These are phyloP conservation scores for Tulasnella sp. DNA, from an alignment of 768 basidiomycete species.

Conservation along the genomic window DNA sequence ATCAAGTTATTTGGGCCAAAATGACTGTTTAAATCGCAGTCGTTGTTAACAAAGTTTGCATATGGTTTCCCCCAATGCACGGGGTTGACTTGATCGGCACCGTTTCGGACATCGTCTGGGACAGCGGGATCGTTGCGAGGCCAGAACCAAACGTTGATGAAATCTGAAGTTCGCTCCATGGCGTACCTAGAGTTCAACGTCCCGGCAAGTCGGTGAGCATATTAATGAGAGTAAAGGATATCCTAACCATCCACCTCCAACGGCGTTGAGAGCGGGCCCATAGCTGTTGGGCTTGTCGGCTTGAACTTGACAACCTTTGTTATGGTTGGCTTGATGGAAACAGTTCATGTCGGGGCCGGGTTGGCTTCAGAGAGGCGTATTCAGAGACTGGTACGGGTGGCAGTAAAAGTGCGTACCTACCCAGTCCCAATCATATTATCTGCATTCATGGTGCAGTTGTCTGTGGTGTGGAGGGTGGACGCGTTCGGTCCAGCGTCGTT, in stretches of 20 bases:
- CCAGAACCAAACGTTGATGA: conserved; percentile 24
- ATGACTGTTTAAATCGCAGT: conserved; percentile 27
- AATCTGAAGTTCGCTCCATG: conserved; percentile 17
- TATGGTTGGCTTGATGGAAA: background rate
- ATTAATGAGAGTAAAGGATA: background rate
- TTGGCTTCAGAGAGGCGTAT: background rate
- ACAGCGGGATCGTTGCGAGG: conserved; percentile 24
- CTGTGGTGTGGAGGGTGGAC: conserved; percentile 1
- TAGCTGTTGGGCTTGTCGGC: conserved; percentile 1
- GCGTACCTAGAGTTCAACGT: conserved; percentile 12
- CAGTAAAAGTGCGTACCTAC: background rate
- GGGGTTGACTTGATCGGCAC: background rate
- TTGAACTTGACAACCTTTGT: conserved; percentile 3
- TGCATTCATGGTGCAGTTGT: conserved; percentile 1
- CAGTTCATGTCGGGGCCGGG: background rate
- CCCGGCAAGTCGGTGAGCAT: background rate
- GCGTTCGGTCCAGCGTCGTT: conserved; percentile 3
- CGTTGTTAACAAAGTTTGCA: conserved; percentile 21
- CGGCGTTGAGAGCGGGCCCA: conserved; percentile 16
- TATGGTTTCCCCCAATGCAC: conserved; percentile 9
- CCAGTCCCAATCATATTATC: conserved; percentile 4
- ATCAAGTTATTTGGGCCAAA: conserved; percentile 20
- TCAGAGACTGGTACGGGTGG: background rate
- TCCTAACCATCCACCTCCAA: conserved; percentile 24
- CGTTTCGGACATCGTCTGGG: conserved; percentile 24